Evolutionary conservation across 2,329 filamentous ascomycete genomes (phyloP).

Genomic region (Fusarium scirpi): DNA sequence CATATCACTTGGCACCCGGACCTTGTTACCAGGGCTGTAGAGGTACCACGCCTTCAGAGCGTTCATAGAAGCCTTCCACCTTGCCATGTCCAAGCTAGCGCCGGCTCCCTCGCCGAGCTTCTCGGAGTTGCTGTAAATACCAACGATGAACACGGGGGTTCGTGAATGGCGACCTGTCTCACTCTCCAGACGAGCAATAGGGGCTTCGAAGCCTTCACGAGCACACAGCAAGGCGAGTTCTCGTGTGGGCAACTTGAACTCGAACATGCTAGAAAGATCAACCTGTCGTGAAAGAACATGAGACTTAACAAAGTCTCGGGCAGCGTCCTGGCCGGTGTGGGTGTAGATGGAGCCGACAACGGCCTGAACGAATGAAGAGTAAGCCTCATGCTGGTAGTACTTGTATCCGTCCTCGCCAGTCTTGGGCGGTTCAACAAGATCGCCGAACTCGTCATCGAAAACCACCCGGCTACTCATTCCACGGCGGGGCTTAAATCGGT

Average conservation of each 20-base stretch:
- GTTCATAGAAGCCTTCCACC: conserved; percentile 82
- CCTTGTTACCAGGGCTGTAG: conserved; percentile 80
- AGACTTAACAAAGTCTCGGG: conserved; percentile 83
- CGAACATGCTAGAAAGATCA: conserved; percentile 81
- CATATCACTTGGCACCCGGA: conserved; percentile 77
- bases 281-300: conserved; percentile 87
- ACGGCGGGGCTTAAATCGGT: conserved; percentile 65
- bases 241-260: conserved; percentile 84
- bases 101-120: conserved; percentile 93
- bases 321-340: conserved; percentile 82
- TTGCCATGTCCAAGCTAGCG: conserved; percentile 80
- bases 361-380: conserved; percentile 83
- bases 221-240: conserved; percentile 87
- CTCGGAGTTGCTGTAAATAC: conserved; percentile 90
- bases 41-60: conserved; percentile 96
- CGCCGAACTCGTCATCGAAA: conserved; percentile 87
- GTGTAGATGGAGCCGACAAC: conserved; percentile 87
- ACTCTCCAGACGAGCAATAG: conserved; percentile 86
- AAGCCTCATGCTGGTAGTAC: conserved; percentile 79
- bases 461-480: conserved; percentile 82
- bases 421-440: conserved; percentile 55
- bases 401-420: conserved; percentile 58
- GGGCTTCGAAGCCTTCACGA: conserved; percentile 88
- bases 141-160: conserved; percentile 92
- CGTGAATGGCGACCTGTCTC: conserved; percentile 89